Evolutionary conservation across 768 basidiomycete species (phyloP).

Genomic region (Cubamyces sp.): DNA sequence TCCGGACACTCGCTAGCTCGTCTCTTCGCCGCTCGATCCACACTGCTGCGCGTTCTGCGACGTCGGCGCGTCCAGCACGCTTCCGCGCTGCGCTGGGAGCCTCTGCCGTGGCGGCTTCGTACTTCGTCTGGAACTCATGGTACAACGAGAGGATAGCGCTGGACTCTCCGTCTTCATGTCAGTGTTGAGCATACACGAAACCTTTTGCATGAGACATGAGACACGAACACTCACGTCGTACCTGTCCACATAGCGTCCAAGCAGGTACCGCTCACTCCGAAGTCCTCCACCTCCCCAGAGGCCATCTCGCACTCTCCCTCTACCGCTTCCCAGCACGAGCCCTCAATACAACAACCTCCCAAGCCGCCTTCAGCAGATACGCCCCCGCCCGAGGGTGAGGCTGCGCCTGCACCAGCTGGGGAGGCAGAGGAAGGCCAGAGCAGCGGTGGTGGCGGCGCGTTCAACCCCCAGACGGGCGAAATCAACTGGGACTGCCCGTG

Average conservation of each 20-base stretch:
- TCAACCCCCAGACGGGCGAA: constrained; percentile 95
- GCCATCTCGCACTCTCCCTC: constrained; percentile 12
- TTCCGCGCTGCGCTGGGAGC: constrained; percentile 34
- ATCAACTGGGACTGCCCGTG: constrained; percentile 99
- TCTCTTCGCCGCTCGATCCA: constrained; percentile 58
- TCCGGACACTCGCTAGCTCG: constrained; percentile 56
- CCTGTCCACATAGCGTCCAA: constrained; percentile 16
- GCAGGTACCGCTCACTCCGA: constrained; percentile 20
- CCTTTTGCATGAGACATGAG: no score
- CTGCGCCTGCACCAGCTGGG: constrained; percentile 13
- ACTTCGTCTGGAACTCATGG: constrained; percentile 38
- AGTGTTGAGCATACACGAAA: not conserved
- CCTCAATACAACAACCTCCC: constrained; percentile 6
- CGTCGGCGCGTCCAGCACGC: constrained; percentile 24
- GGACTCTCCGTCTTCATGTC: constrained; percentile 25
- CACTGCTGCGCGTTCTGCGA: constrained; percentile 39
- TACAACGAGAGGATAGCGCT: constrained; percentile 27
- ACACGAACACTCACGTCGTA: not conserved
- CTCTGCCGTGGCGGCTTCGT: constrained; percentile 37
- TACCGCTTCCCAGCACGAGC: constrained; percentile 10
- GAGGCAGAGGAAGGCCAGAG: constrained; percentile 35
- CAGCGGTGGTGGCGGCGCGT: constrained; percentile 55
- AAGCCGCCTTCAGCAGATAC: constrained; percentile 9
- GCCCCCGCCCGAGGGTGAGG: constrained; percentile 9
- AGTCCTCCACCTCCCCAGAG: constrained; percentile 17